These are phyloP conservation scores for Lycium barbarum DNA, from an alignment of 257 asterid species.

Conservation along the genomic window DNA sequence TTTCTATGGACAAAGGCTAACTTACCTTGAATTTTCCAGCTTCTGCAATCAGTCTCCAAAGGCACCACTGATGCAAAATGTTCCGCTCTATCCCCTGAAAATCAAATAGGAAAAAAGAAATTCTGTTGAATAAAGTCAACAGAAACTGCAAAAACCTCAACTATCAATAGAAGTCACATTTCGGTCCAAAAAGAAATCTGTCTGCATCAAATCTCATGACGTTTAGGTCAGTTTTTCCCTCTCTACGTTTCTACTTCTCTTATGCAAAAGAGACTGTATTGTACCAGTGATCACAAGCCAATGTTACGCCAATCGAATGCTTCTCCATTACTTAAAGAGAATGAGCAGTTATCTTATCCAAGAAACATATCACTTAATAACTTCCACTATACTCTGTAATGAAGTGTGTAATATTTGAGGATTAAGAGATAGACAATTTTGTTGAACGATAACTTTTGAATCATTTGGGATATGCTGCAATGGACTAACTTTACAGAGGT, in stretches of 20 bases:
- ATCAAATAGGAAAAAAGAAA: background rate
- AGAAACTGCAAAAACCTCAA: background rate
- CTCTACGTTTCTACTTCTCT: background rate
- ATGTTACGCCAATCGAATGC: too few relatives aligned
- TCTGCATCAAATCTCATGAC: background rate
- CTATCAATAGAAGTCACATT: background rate
- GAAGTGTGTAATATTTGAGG: background rate
- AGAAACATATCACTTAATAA: background rate
- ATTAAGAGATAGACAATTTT: background rate
- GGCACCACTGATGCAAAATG: background rate
- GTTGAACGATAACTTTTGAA: background rate
- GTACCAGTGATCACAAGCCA: too few relatives aligned
- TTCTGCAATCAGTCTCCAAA: background rate
- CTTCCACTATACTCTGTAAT: background rate
- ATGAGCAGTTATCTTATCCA: background rate
- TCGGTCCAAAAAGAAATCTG: background rate
- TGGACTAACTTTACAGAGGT: background rate
- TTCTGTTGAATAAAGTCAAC: background rate
- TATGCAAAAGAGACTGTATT: background rate
- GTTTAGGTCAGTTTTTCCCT: background rate
- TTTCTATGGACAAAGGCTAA: background rate
- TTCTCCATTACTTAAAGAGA: background rate
- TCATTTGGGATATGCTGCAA: background rate
- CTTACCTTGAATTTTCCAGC: background rate
- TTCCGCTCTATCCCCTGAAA: background rate